phyloP scores from a whole-genome alignment of 2,329 filamentous ascomycete species.

The Aschersonia sp. region DNA sequence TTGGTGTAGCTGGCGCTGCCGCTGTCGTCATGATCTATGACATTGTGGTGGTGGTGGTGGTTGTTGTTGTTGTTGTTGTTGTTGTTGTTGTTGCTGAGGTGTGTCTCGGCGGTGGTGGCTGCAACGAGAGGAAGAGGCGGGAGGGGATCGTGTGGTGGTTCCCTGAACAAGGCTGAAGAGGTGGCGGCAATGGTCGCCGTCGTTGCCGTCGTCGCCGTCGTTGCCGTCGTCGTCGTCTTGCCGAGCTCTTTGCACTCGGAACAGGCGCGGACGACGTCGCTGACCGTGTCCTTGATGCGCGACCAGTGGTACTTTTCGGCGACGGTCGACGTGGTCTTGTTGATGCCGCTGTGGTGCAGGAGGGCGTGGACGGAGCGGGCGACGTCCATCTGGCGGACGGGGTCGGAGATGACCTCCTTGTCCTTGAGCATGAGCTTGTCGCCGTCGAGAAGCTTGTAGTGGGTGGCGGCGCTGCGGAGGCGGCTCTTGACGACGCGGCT shows the following conservation, averaged over 20 bases:
- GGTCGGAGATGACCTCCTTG: slow-evolving; percentile 91
- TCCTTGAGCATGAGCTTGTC: slow-evolving; percentile 93
- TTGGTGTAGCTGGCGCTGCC: not conserved
- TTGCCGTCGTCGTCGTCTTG: slow-evolving; percentile 30
- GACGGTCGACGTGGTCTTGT: slow-evolving; percentile 92
- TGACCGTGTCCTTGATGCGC: slow-evolving; percentile 93
- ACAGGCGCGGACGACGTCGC: slow-evolving; percentile 86
- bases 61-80: slow-evolving; percentile 13
- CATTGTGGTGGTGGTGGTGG: slow-evolving; percentile 6
- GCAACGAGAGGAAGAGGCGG: too few species aligned
- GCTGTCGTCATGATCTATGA: not conserved
- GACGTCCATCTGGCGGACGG: slow-evolving; percentile 80
- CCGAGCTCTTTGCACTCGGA: slow-evolving; percentile 71
- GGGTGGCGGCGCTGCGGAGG: slow-evolving; percentile 80
- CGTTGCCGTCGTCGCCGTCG: too few species aligned
- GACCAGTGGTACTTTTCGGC: slow-evolving; percentile 96
- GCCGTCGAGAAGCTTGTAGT: slow-evolving; percentile 70
- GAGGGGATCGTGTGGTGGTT: too few species aligned
- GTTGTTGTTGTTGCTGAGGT: slow-evolving; percentile 11
- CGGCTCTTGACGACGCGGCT: slow-evolving; percentile 93
- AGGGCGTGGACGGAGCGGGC: slow-evolving; percentile 59
- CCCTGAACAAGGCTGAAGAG: slow-evolving; percentile 10
- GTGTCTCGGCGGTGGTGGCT: too few species aligned
- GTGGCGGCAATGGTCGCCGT: slow-evolving; percentile 3
- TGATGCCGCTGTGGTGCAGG: slow-evolving; percentile 74